Evolutionary conservation across 78 protist species (phyloP).

Genomic region (Chrysochromulina tobinii): DNA sequence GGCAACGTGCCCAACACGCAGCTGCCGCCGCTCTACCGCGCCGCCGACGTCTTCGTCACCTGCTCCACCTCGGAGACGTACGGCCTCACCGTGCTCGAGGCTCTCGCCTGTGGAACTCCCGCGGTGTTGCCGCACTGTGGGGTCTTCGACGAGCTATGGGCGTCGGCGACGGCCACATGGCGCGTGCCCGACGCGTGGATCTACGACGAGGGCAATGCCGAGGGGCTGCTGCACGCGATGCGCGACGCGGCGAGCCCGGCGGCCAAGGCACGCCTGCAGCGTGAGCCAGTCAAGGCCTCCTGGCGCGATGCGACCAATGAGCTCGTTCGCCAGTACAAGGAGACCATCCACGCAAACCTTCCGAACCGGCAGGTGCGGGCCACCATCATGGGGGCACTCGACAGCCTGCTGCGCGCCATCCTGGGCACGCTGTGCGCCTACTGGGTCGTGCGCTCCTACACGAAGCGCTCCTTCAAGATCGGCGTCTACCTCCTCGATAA

Average conservation of each 20-base stretch:
- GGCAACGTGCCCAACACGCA: background rate
- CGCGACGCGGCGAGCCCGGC: background rate
- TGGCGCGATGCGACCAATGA: background rate
- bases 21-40: slow-evolving; percentile 35
- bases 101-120: slow-evolving; percentile 40
- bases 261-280: background rate
- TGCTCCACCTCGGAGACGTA: slow-evolving; percentile 5
- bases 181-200: slow-evolving; percentile 6
- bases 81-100: slow-evolving; percentile 38
- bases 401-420: background rate
- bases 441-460: background rate
- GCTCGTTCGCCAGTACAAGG: background rate
- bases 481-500: background rate
- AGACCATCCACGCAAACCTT: background rate
- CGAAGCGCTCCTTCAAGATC: background rate
- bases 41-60: slow-evolving; percentile 32
- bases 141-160: slow-evolving; percentile 42
- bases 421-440: background rate
- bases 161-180: background rate
- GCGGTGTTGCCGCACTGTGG: slow-evolving; percentile 23
- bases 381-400: background rate
- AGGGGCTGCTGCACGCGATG: background rate
- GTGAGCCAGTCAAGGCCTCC: background rate
- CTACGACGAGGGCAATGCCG: background rate
- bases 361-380: background rate